Base-by-base conservation (phyloP, 805 yeast species). In the Suhomyces canberraensis region DNA sequence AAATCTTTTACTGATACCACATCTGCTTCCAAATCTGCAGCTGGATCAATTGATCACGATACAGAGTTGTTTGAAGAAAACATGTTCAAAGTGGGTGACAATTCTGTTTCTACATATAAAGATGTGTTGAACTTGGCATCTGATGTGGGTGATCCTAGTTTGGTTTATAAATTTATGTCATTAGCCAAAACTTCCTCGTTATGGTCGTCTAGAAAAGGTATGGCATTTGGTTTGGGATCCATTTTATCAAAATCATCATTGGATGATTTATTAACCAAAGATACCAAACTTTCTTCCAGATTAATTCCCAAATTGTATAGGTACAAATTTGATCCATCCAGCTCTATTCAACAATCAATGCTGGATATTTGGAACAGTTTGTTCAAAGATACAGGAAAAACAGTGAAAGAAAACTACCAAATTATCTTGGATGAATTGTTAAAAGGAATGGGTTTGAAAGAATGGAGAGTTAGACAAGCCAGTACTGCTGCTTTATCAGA, bases 401-500 rank as follows among this genome's bases (percentile, higher is more conserved):
- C 81, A 0, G 63, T 90, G 9, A 65, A 61, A 3, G 62, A 60
- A 2, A 75, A 82, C 51, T 78, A 79, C 47, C 73, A 70, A 8
- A 58, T 60, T 3, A 88, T 93, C 31, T 55, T 85, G 39, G 54
- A 68, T 3, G 96, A 87, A 48, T 60, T 88, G 2, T 53, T 87
- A 29, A 54, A 51, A 2, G 75, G 87, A 17, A 82, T 88, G 81
- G 82, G 88, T 1, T 78, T 78, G 40, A 75, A 81, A 36, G 97
- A 93, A 58, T 93, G 98, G 97, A 75, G 98, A 48, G 86, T 83
- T 0, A 73, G 98, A 47, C 93, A 91, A 53, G 96, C 96, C 0
- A 78, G 93, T 56, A 70, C 91, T 0, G 56, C 74, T 8, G 96
- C 89, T 0, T 58, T 86, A 37, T 65, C 76, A 21, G 89, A 87